phyloP scores from a whole-genome alignment of 2,329 filamentous ascomycete genomes.

The Penicillium sp. region DNA sequence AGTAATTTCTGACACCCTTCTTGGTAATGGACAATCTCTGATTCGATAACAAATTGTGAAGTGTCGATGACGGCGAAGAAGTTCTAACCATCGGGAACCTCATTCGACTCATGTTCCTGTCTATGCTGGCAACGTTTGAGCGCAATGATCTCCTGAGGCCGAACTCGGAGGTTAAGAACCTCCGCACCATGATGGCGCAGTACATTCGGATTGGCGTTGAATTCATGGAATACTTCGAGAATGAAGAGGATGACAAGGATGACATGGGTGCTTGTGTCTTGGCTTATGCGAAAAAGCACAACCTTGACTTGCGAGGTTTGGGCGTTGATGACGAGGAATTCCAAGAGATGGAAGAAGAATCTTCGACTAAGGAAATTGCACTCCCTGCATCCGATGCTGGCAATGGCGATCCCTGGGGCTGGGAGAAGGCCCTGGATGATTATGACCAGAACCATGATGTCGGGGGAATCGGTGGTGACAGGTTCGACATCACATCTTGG shows the following conservation, averaged over 20 bases:
- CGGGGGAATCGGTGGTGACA: slow-evolving; percentile 38
- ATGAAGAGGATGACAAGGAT: too few species aligned
- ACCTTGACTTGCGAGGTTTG: slow-evolving; percentile 13
- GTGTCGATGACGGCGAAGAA: too few species aligned
- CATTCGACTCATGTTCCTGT: too few species aligned
- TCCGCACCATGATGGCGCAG: slow-evolving; percentile 38
- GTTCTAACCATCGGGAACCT: too few species aligned
- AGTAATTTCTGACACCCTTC: background rate
- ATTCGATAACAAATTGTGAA: too few species aligned
- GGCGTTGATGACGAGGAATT: too few species aligned
- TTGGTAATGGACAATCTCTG: too few species aligned
- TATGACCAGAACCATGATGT: background rate
- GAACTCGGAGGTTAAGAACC: slow-evolving; percentile 34
- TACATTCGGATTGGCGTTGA: slow-evolving; percentile 23
- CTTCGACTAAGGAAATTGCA: slow-evolving; percentile 11
- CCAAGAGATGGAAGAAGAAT: too few species aligned
- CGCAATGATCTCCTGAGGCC: slow-evolving; percentile 28
- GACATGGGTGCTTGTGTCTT: background rate
- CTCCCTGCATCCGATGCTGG: slow-evolving; percentile 19
- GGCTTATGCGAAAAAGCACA: slow-evolving; percentile 18
- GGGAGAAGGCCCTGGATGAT: background rate
- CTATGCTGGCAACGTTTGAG: slow-evolving; percentile 36
- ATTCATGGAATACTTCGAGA: too few species aligned
- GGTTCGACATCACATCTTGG: slow-evolving; percentile 36
- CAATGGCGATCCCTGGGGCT: slow-evolving; percentile 9